These are phyloP conservation scores for Phanerochaete carnosa DNA, from an alignment of 768 basidiomycete species.

Conservation along the genomic window DNA sequence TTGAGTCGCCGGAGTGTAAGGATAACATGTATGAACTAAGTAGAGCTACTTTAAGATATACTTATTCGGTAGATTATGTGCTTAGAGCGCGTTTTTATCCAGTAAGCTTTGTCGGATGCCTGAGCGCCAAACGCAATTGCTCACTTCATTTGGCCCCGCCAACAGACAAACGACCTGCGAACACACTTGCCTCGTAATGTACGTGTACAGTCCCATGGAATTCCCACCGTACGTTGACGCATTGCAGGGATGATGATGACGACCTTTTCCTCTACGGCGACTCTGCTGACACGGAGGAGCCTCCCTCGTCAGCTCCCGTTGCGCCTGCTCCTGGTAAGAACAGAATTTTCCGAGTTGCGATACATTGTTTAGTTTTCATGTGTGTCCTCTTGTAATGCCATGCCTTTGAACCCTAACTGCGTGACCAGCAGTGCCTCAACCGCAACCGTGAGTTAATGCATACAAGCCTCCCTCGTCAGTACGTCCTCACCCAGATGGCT, in stretches of 20 bases:
- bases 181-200: background rate
- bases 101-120: background rate
- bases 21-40: background rate
- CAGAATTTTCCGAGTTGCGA: conserved; percentile 21
- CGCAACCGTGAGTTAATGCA: conserved; percentile 59
- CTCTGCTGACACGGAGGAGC: conserved; percentile 19
- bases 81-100: background rate
- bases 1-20: background rate
- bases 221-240: background rate
- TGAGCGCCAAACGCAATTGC: background rate
- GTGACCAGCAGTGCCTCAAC: conserved; percentile 53
- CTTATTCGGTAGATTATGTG: too few species aligned
- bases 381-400: conserved; percentile 30
- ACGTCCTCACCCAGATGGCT: conserved; percentile 23
- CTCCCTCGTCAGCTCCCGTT: conserved; percentile 18
- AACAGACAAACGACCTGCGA: background rate
- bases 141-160: background rate
- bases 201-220: background rate
- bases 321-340: conserved; percentile 44
- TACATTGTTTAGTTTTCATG: conserved; percentile 27
- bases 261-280: conserved; percentile 31
- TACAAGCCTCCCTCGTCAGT: conserved; percentile 10
- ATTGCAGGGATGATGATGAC: conserved; percentile 30
- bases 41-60: background rate
- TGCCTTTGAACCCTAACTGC: conserved; percentile 31